A percentile compares a stretch with the other conserved stretches of the same genome.
Conservation (phyloP, 164 flowering plant genomes). For the Akebia trifoliata region DNA sequence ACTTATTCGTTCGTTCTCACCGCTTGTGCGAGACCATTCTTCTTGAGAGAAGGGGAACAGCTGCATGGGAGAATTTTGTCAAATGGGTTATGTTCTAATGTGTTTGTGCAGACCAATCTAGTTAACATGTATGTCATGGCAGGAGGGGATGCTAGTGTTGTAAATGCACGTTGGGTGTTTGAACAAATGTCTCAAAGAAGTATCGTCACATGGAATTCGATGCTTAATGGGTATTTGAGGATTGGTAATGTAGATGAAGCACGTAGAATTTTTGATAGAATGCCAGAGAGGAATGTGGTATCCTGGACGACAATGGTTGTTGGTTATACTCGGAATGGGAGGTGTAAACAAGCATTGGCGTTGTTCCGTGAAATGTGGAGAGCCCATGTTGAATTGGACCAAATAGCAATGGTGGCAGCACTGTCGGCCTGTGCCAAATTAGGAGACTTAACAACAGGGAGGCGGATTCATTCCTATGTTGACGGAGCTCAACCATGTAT, state of each 20-base stretch:
- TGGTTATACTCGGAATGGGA: constrained; percentile 42
- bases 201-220: constrained; percentile 43
- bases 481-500: constrained; percentile 17
- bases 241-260: constrained; percentile 39
- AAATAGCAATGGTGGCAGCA: constrained; percentile 47
- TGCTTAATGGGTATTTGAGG: constrained; percentile 37
- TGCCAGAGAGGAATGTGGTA: constrained; percentile 62
- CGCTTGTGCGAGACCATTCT: constrained; percentile 36
- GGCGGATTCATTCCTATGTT: constrained; percentile 43
- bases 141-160: constrained; percentile 15
- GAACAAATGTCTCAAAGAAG: constrained; percentile 37
- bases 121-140: constrained; percentile 40
- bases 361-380: constrained; percentile 42
- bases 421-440: constrained; percentile 61
- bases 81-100: constrained; percentile 37
- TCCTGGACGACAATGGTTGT: constrained; percentile 75
- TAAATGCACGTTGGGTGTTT: constrained; percentile 34
- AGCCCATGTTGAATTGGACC: constrained; percentile 37
- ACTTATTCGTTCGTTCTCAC: constrained; percentile 50
- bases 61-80: constrained; percentile 45
- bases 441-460: constrained; percentile 50
- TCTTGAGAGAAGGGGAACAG: constrained; percentile 46
- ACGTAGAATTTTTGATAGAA: constrained; percentile 36
- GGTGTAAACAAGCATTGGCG: constrained; percentile 41
- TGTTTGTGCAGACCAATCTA: constrained; percentile 49